Evolutionary conservation across 208 protist genomes (phyloP).

Genomic region (Naegleria lovaniensis): DNA sequence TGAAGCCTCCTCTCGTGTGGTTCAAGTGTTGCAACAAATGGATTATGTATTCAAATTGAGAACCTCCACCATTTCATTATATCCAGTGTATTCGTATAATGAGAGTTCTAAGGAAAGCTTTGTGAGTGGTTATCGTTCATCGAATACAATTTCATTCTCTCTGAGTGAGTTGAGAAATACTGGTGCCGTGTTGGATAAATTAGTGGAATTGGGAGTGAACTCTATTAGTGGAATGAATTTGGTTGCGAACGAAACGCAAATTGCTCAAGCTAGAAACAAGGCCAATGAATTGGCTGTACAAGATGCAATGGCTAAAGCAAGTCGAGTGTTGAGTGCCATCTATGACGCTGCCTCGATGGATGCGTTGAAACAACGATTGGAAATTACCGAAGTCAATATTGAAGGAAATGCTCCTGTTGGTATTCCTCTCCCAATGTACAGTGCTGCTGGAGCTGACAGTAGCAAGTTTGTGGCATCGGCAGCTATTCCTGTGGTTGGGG

Average conservation of each 20-base stretch:
- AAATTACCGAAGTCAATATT: neutral
- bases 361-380: neutral
- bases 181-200: neutral
- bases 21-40: neutral
- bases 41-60: neutral
- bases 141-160: neutral
- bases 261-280: neutral
- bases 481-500: neutral
- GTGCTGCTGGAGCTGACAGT: neutral
- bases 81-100: neutral
- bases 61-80: neutral
- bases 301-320: neutral
- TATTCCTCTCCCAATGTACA: neutral
- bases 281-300: neutral
- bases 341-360: neutral
- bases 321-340: neutral
- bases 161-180: neutral
- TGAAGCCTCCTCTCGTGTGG: neutral
- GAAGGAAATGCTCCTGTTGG: neutral
- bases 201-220: neutral
- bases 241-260: neutral
- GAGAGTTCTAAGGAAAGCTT: neutral
- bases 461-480: neutral
- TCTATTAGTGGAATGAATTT: neutral
- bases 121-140: neutral